phyloP scores from a whole-genome alignment of 1,284 basidiomycete species.

The Bjerkandera adusta region DNA sequence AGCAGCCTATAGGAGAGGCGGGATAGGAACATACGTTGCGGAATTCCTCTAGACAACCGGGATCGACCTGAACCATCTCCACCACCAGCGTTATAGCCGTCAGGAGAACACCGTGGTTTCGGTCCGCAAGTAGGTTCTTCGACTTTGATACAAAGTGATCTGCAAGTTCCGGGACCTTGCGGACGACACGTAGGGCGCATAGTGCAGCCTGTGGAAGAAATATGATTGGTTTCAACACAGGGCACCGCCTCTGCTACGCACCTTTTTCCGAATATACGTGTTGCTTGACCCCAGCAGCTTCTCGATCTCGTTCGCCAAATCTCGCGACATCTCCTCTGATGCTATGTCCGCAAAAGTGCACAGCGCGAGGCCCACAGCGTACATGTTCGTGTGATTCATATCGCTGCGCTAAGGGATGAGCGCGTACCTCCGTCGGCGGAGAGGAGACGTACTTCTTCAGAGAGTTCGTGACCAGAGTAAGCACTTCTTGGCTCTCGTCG shows the following conservation, averaged over 20 bases:
- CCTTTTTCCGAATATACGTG: conserved; percentile 99
- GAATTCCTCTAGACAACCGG: conserved; percentile 79
- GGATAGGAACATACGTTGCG: conserved; percentile 61
- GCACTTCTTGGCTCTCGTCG: conserved; percentile 97
- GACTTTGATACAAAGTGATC: conserved; percentile 92
- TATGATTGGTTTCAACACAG: no score
- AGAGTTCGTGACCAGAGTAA: conserved; percentile 97
- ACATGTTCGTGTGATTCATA: conserved; percentile 99
- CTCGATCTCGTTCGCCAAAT: conserved; percentile 96
- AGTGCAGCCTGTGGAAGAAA: conserved; percentile 75
- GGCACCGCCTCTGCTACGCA: conserved; percentile 37
- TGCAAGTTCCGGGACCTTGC: conserved; percentile 94
- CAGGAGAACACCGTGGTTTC: conserved; percentile 96
- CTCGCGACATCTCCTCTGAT: conserved; percentile 97
- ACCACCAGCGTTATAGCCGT: conserved; percentile 93
- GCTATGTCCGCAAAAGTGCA: conserved; percentile 99
- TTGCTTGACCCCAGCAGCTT: conserved; percentile 97
- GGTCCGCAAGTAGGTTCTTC: conserved; percentile 89
- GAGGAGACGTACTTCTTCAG: conserved; percentile 85
- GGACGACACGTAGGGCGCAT: conserved; percentile 94
- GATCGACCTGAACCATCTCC: conserved; percentile 89
- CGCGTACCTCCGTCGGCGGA: conserved; percentile 6
- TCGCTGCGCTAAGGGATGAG: conserved; percentile 56
- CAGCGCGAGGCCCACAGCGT: conserved; percentile 94
- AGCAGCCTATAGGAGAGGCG: background rate